Conservation (phyloP, 139 green algal species). For the Chloropicon primus region DNA sequence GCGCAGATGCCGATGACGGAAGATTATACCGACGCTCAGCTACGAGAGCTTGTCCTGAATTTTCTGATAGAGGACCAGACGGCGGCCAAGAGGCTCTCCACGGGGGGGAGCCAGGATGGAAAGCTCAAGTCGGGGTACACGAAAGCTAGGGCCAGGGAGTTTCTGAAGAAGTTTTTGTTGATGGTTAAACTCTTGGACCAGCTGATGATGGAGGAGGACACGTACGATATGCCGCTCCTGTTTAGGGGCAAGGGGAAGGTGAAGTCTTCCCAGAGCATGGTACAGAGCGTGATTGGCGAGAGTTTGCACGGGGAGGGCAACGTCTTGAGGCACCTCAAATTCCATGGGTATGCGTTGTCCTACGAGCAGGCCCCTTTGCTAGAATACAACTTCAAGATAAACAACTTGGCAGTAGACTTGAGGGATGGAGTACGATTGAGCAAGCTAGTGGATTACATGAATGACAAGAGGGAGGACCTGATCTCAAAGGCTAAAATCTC, state of each 20-base stretch:
- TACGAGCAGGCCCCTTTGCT: conserved; percentile 44
- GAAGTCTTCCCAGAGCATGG: conserved; percentile 47
- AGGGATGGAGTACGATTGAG: conserved; percentile 49
- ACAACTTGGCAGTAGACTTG: conserved; percentile 50
- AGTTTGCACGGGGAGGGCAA: conserved; percentile 58
- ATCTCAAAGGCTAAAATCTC: neutral
- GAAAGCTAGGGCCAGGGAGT: conserved; percentile 23
- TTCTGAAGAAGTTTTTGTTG: conserved; percentile 64
- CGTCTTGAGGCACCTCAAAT: conserved; percentile 46
- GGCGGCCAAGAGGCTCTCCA: neutral
- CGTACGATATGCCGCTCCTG: neutral
- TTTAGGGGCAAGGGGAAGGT: conserved; percentile 12
- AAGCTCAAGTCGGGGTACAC: conserved; percentile 27
- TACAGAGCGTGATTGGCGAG: conserved; percentile 36
- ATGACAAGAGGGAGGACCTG: neutral
- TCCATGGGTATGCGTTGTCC: conserved; percentile 34
- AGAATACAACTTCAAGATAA: conserved; percentile 44
- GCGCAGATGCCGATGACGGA: neutral
- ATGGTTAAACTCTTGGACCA: conserved; percentile 63
- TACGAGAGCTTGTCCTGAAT: neutral
- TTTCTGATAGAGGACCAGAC: neutral
- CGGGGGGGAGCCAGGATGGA: neutral
- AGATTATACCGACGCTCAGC: neutral
- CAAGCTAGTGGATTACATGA: conserved; percentile 46
- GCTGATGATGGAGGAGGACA: neutral